Conservation (phyloP, 2,329 filamentous ascomycete genomes). For the Fusarium piperis region DNA sequence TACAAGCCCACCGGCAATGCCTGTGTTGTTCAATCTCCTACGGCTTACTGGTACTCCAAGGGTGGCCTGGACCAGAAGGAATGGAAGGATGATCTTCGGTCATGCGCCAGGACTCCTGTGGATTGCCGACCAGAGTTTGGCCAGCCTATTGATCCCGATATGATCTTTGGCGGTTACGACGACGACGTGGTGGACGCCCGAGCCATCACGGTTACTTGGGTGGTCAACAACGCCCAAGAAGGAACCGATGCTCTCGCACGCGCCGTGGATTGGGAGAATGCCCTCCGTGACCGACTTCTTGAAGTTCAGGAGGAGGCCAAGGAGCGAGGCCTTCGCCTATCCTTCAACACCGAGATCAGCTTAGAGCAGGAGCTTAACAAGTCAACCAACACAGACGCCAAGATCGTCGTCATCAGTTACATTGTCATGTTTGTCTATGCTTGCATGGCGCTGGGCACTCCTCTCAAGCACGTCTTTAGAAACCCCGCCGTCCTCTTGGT, state of each 20-base stretch:
- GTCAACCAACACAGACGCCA: constrained; percentile 97
- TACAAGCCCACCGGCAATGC: constrained; percentile 91
- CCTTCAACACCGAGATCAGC: constrained; percentile 95
- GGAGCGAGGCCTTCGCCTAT: constrained; percentile 82
- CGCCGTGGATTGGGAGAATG: constrained; percentile 90
- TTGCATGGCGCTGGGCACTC: constrained; percentile 90
- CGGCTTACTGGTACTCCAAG: constrained; percentile 82
- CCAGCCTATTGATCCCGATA: constrained; percentile 85
- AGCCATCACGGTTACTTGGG: constrained; percentile 92
- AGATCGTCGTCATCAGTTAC: constrained; percentile 96
- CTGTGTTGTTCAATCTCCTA: constrained; percentile 93
- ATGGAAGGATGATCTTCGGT: constrained; percentile 78
- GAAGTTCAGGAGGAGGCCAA: constrained; percentile 83
- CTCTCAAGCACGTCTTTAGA: constrained; percentile 77
- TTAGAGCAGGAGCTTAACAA: constrained; percentile 97
- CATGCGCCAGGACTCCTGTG: constrained; percentile 83
- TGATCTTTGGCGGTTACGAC: constrained; percentile 85
- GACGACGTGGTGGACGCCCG: constrained; percentile 75
- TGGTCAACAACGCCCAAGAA: constrained; percentile 86
- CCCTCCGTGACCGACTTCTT: constrained; percentile 77
- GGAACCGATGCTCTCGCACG: constrained; percentile 74
- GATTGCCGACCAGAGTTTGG: constrained; percentile 88
- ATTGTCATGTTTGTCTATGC: constrained; percentile 99
- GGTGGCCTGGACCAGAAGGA: constrained; percentile 51
- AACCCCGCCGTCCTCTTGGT: constrained; percentile 89